Evolutionary conservation across 441 rosid species (phyloP), one percentile per base, ranked within the genome.

Genomic region (Corymbia calophylla): DNA sequence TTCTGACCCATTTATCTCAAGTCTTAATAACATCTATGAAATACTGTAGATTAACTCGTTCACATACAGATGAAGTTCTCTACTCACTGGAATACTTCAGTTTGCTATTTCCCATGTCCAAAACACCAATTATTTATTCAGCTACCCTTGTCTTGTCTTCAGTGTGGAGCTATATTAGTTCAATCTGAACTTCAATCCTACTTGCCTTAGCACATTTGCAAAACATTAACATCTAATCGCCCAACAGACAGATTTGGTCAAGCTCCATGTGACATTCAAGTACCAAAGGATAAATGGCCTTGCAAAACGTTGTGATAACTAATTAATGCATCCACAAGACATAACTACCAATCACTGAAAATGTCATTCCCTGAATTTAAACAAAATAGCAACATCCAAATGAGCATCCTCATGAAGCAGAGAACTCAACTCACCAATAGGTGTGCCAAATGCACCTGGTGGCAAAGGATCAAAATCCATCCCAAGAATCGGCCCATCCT

Each of bases 401-500:
- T 23, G 48, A 77, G 84, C 51, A 77, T 44, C 51, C 51, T 44
- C 17, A 23, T 44, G 49, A 77, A 48, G 84, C 31, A 58, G 70
- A 70, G 48, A 27, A 87, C 87, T 44, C 32, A 53, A 81, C 87
- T 89, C 93, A 98, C 99, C 98, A 88, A 96, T 93, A 53, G 97
- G 98, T 19, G 95, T 92, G 10, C 99, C 99, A 60, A 98, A 98
- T 6, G 99, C 99, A 93, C 95, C 99, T 27, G 99, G 99, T 68
- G 99, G 99, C 93, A 98, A 93, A 0, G 97, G 96, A 95, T 98
- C 99, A 92, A 98, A 98, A 92, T 97, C 98, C 98, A 98, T 92
- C 25, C 99, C 99, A 23, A 98, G 97, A 86, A 95, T 93, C 2
- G 99, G 99, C 7, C 99, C 99, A 92, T 97, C 99, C 87, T 98